These are phyloP conservation scores for Gillenia trifoliata DNA, from an alignment of 306 rosid species.

Conservation along the genomic window DNA sequence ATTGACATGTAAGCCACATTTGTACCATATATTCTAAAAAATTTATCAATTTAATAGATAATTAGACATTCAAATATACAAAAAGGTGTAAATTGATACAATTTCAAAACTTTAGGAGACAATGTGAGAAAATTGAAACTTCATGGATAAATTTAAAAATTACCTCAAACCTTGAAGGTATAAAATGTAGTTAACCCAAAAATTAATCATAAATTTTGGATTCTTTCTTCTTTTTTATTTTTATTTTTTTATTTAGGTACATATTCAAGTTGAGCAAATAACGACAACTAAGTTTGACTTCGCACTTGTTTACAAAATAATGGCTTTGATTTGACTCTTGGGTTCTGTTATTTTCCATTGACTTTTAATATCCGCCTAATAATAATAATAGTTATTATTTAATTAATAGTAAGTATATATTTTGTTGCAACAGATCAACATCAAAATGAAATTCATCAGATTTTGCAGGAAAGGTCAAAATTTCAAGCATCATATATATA, in stretches of 20 bases:
- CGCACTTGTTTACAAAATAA: neutral
- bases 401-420: neutral
- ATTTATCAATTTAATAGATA: too few species aligned
- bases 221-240: neutral
- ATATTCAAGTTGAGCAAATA: neutral
- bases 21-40: too few species aligned
- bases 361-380: neutral
- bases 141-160: too few species aligned
- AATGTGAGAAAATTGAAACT: too few species aligned
- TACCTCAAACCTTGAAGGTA: too few species aligned
- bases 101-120: too few species aligned
- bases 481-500: too few species aligned
- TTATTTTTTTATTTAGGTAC: neutral
- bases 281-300: neutral
- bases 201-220: neutral
- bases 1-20: too few species aligned
- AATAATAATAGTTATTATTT: neutral
- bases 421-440: neutral
- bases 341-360: neutral
- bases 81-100: too few species aligned
- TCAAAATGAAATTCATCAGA: neutral
- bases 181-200: too few species aligned
- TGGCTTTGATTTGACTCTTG: neutral
- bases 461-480: neutral
- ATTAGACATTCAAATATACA: too few species aligned